Conservation (phyloP, 768 basidiomycete genomes). For the Podaxis rugospora region DNA sequence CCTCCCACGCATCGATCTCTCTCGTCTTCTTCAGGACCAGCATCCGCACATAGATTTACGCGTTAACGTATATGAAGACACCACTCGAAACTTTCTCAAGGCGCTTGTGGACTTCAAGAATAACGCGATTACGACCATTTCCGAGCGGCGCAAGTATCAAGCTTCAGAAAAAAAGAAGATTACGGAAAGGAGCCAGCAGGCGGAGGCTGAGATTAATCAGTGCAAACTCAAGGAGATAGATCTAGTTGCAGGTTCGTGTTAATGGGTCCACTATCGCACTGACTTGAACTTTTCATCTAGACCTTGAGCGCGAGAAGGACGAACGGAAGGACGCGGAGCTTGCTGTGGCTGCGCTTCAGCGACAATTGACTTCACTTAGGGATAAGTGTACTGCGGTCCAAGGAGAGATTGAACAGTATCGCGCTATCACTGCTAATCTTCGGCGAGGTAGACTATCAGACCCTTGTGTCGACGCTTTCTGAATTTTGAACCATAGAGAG, state of each 20-base stretch:
- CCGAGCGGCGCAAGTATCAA: slow-evolving; percentile 61
- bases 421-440: slow-evolving; percentile 55
- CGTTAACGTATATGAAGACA: slow-evolving; percentile 55
- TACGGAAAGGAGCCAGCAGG: slow-evolving; percentile 53
- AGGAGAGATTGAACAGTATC: slow-evolving; percentile 70
- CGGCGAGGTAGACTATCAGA: slow-evolving; percentile 46
- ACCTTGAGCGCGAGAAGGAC: slow-evolving; percentile 64
- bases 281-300: slow-evolving; percentile 26
- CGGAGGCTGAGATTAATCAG: slow-evolving; percentile 66
- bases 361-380: slow-evolving; percentile 60
- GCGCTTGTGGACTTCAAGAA: slow-evolving; percentile 72
- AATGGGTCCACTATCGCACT: not conserved
- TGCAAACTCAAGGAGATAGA: slow-evolving; percentile 80
- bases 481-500: slow-evolving; percentile 44
- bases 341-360: slow-evolving; percentile 52
- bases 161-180: slow-evolving; percentile 57
- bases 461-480: not conserved
- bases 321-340: slow-evolving; percentile 70
- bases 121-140: slow-evolving; percentile 64
- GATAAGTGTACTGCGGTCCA: slow-evolving; percentile 59
- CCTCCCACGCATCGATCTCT: slow-evolving; percentile 59
- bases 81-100: slow-evolving; percentile 68
- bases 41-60: slow-evolving; percentile 63
- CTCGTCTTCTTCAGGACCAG: slow-evolving; percentile 46
- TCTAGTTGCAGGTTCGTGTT: slow-evolving; percentile 62